Conservation (phyloP, 177 flowering plant genomes). For the Telopea speciosissima region DNA sequence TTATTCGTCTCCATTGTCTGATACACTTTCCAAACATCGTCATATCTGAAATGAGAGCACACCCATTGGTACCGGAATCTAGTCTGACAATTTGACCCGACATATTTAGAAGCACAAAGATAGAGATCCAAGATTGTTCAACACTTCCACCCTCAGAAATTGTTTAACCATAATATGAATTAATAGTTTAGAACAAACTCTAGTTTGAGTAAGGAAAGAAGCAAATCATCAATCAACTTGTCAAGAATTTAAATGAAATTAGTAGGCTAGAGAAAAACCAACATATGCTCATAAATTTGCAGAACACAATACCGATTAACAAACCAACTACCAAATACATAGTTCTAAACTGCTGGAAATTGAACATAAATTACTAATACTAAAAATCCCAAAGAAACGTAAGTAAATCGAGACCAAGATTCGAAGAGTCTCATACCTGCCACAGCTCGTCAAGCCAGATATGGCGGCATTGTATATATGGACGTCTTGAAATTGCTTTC, state of each 20-base stretch:
- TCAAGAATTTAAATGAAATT: neutral
- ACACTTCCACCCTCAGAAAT: neutral
- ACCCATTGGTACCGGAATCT: neutral
- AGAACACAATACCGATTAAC: neutral
- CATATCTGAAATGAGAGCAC: constrained; percentile 41
- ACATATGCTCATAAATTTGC: neutral
- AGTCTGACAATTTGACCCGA: neutral
- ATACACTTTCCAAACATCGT: constrained; percentile 70
- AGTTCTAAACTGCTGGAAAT: neutral
- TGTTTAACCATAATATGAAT: neutral
- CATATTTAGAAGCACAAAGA: neutral
- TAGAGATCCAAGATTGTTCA: neutral
- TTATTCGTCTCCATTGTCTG: constrained; percentile 61
- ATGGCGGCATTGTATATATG: constrained; percentile 77
- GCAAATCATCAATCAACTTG: neutral
- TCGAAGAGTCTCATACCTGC: constrained; percentile 42
- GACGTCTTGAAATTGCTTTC: constrained; percentile 47
- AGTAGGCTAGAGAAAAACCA: neutral
- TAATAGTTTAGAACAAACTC: neutral
- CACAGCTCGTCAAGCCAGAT: constrained; percentile 52
- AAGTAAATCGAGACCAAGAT: neutral
- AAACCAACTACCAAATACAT: neutral
- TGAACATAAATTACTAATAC: neutral
- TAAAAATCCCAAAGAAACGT: neutral
- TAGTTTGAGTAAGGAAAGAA: neutral